Evolutionary conservation across 202 grass and related monocot genomes (phyloP).

Genomic region (Alloteropsis angusta): DNA sequence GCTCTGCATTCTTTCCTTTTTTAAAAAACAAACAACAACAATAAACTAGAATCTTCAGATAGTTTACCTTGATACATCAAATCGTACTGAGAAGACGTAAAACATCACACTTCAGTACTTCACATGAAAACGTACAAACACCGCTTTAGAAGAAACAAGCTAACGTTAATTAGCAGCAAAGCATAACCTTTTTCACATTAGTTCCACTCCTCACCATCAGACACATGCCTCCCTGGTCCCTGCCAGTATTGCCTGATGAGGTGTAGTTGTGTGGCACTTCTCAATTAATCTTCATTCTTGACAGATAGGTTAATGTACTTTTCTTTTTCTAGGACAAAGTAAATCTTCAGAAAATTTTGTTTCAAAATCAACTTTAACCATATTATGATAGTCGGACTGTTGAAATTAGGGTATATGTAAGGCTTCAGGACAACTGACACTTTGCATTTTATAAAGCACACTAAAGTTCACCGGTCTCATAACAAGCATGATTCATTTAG

Average conservation of each 20-base stretch:
- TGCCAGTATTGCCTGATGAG: not conserved
- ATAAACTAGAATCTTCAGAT: not conserved
- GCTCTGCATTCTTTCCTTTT: not conserved
- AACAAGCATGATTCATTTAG: not conserved
- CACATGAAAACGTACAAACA: not conserved
- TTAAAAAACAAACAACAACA: not conserved
- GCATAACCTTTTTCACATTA: not conserved
- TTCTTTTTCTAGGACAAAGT: not conserved
- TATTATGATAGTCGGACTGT: not conserved
- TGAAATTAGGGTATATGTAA: not conserved
- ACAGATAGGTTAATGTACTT: not conserved
- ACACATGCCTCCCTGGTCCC: not conserved
- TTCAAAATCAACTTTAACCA: not conserved
- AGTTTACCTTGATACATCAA: conserved; percentile 16
- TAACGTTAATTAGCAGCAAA: conserved; percentile 31
- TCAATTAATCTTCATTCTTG: conserved; percentile 17
- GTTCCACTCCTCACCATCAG: not conserved
- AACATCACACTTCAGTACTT: not conserved
- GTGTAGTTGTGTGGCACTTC: not conserved
- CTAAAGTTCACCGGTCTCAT: not conserved
- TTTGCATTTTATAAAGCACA: not conserved
- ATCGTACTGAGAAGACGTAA: not conserved
- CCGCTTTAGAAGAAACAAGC: conserved; percentile 6
- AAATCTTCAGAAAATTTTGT: not conserved
- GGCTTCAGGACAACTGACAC: not conserved